These are phyloP conservation scores for Sphaceloma murrayae DNA, from an alignment of 2,329 filamentous ascomycete genomes.

Conservation along the genomic window DNA sequence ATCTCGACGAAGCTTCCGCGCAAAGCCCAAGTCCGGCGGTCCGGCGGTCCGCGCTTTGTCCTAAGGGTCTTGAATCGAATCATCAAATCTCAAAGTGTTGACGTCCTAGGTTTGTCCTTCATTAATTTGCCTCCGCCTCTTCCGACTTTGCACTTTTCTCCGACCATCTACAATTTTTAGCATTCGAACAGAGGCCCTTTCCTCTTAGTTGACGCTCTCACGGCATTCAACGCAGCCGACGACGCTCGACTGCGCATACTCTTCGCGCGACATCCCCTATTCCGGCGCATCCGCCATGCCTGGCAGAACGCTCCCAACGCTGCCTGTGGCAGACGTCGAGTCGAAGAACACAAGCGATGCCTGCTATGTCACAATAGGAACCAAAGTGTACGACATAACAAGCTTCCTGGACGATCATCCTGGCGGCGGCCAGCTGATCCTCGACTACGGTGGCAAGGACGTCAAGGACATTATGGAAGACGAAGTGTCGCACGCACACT, in stretches of 20 bases:
- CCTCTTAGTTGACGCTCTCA: no score
- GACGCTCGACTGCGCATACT: no score
- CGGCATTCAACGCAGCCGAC: no score
- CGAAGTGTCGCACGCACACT: conserved; percentile 71
- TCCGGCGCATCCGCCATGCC: conserved; percentile 49
- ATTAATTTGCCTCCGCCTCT: background rate
- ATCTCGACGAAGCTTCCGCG: no score
- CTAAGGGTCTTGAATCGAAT: background rate
- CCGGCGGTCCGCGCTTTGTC: background rate
- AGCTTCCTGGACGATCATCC: conserved; percentile 85
- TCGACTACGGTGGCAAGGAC: conserved; percentile 86
- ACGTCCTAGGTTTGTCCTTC: background rate
- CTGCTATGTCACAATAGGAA: conserved; percentile 85
- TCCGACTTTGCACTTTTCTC: background rate
- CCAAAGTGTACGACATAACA: conserved; percentile 90
- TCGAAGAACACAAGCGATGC: conserved; percentile 69
- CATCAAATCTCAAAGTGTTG: background rate
- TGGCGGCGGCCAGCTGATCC: conserved; percentile 75
- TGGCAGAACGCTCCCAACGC: conserved; percentile 68
- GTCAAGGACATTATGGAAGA: conserved; percentile 75
- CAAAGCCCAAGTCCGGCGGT: no score
- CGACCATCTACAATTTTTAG: background rate
- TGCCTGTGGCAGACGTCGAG: conserved; percentile 71
- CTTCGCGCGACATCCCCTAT: background rate
- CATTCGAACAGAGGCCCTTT: no score